Percentiles rank a stretch among this genome's conserved stretches.
Evolutionary conservation across 228 moss, liverwort and hornwort species (phyloP).

Genomic region (Sphagnum magellanicum): DNA sequence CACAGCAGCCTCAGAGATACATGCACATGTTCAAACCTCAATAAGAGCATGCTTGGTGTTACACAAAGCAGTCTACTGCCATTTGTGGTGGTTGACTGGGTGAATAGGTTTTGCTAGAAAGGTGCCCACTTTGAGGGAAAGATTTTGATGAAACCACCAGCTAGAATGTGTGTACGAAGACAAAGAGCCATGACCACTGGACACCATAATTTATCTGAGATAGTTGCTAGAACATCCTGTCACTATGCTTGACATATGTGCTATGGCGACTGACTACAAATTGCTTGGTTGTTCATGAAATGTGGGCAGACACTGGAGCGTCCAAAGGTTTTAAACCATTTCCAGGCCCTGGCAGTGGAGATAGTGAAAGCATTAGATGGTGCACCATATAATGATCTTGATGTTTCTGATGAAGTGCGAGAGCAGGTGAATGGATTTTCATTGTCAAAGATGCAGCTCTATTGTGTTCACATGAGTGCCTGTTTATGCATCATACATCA

Average conservation of each 20-base stretch:
- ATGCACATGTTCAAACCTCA: too few species aligned
- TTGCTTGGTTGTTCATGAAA: neutral
- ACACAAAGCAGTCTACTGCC: too few species aligned
- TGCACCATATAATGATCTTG: conserved; percentile 8
- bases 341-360: conserved; percentile 14
- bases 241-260: neutral
- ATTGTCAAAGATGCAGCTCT: too few species aligned
- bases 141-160: too few species aligned
- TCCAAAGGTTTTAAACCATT: conserved; percentile 12
- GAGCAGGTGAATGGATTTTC: conserved; percentile 21
- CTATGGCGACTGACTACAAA: neutral
- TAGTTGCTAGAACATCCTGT: conserved; percentile 7
- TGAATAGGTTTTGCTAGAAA: too few species aligned
- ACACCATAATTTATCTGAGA: neutral
- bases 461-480: neutral
- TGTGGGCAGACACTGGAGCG: conserved; percentile 24
- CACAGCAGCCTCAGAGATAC: too few species aligned
- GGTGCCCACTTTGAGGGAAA: too few species aligned
- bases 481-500: neutral
- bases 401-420: conserved; percentile 39
- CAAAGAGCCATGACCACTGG: neutral
- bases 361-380: conserved; percentile 15
- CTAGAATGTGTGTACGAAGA: neutral
- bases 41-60: too few species aligned
- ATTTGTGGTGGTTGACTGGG: too few species aligned